Conservation (phyloP, 2,329 filamentous ascomycete species). For the Penicillium sp. region DNA sequence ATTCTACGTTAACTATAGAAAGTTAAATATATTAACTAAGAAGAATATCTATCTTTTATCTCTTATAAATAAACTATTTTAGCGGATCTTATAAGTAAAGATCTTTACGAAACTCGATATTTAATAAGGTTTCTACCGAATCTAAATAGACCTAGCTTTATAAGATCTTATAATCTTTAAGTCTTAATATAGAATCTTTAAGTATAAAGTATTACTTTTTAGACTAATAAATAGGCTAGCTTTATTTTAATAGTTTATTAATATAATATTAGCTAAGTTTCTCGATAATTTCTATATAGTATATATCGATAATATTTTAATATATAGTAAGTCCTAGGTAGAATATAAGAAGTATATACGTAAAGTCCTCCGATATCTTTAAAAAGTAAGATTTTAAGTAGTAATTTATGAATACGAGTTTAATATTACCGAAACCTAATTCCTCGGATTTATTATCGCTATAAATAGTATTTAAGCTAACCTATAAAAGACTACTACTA, state of each 20-base stretch:
- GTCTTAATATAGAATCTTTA: no score
- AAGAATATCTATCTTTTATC: conserved; percentile 29
- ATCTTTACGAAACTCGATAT: background rate
- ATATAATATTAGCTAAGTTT: background rate
- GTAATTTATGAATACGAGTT: conserved; percentile 17
- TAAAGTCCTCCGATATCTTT: background rate
- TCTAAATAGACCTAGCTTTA: background rate
- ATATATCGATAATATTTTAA: conserved; percentile 3
- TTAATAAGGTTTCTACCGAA: background rate
- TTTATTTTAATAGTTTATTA: background rate
- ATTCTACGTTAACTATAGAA: no score
- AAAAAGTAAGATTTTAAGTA: background rate
- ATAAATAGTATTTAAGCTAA: background rate
- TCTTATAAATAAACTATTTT: conserved; percentile 23
- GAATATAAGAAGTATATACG: background rate
- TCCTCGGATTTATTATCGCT: no score
- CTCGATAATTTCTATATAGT: conserved; percentile 5
- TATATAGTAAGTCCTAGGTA: conserved; percentile 1
- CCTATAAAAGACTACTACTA: background rate
- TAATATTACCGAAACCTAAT: conserved; percentile 4
- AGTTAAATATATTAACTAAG: conserved; percentile 30
- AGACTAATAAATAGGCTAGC: background rate
- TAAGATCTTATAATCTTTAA: background rate
- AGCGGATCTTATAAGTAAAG: conserved; percentile 10
- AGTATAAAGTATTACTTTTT: background rate